A percentile compares a stretch with the other conserved stretches of the same genome.
Evolutionary conservation across 768 basidiomycete genomes (phyloP).

Genomic region (Auricularia heimuer): DNA sequence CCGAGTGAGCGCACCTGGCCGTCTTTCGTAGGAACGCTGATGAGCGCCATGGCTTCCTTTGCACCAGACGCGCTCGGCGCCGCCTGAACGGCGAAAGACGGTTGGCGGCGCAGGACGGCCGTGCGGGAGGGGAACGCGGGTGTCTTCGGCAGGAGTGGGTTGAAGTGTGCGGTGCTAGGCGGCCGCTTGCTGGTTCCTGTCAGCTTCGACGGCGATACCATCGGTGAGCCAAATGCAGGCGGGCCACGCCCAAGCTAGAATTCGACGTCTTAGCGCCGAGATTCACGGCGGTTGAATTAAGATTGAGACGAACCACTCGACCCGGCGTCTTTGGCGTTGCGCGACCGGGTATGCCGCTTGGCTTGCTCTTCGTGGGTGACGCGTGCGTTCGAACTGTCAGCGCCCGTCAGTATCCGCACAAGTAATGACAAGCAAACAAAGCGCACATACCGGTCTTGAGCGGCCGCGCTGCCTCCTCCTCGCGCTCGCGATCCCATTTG

Average conservation of each 20-base stretch:
- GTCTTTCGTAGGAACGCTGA: slow-evolving; percentile 71
- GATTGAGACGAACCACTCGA: background rate
- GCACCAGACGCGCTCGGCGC: background rate
- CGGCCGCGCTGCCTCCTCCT: too few species aligned
- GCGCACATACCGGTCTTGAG: too few species aligned
- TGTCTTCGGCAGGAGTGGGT: slow-evolving; percentile 55
- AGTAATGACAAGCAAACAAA: too few species aligned
- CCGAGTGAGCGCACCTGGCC: slow-evolving; percentile 42
- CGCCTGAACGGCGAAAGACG: background rate
- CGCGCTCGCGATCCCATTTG: background rate
- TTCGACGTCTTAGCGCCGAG: too few species aligned
- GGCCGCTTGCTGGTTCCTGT: slow-evolving; percentile 10
- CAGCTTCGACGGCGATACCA: background rate
- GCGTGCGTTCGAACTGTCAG: background rate
- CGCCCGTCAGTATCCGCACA: too few species aligned
- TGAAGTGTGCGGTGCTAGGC: slow-evolving; percentile 63
- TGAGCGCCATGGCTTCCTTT: slow-evolving; percentile 35
- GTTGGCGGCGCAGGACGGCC: background rate
- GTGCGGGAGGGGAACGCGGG: slow-evolving; percentile 30
- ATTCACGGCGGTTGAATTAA: too few species aligned
- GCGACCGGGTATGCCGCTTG: background rate
- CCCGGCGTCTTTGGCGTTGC: background rate
- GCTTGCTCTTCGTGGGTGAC: background rate
- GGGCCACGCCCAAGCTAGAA: too few species aligned
- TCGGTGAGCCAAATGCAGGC: background rate